phyloP scores from a whole-genome alignment of 768 basidiomycete species.

The Pisolithus microcarpus region DNA sequence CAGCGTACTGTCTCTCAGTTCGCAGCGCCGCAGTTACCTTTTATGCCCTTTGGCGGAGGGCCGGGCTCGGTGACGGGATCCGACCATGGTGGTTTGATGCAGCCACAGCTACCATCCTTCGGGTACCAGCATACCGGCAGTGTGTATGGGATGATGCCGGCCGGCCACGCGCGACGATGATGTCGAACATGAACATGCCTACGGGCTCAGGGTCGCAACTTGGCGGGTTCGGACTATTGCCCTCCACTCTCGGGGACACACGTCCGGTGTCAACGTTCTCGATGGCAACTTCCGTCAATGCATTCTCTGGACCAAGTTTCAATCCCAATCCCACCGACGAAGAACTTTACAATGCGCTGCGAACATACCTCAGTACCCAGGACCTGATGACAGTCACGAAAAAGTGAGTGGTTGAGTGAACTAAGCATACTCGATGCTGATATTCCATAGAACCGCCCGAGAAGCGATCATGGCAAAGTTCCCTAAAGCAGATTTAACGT shows the following conservation, averaged over 20 bases:
- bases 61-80: slow-evolving; percentile 64
- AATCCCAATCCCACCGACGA: slow-evolving; percentile 81
- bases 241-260: slow-evolving; percentile 37
- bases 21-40: slow-evolving; percentile 56
- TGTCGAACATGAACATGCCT: slow-evolving; percentile 63
- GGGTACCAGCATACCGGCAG: slow-evolving; percentile 67
- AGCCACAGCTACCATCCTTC: slow-evolving; percentile 46
- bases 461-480: slow-evolving; percentile 83
- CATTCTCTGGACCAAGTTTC: slow-evolving; percentile 71
- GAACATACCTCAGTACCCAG: slow-evolving; percentile 82
- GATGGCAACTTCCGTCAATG: slow-evolving; percentile 79
- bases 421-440: slow-evolving; percentile 1
- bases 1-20: slow-evolving; percentile 40
- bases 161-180: slow-evolving; percentile 56
- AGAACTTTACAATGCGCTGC: slow-evolving; percentile 75
- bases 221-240: slow-evolving; percentile 41
- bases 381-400: slow-evolving; percentile 95
- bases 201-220: slow-evolving; percentile 51
- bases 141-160: slow-evolving; percentile 64
- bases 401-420: slow-evolving; percentile 54
- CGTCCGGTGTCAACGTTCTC: slow-evolving; percentile 84
- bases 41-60: slow-evolving; percentile 61
- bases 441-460: slow-evolving; percentile 62
- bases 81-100: slow-evolving; percentile 55
- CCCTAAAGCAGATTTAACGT: slow-evolving; percentile 87